Conservation (phyloP, 805 yeast species). For the Danielia oregonensis region DNA sequence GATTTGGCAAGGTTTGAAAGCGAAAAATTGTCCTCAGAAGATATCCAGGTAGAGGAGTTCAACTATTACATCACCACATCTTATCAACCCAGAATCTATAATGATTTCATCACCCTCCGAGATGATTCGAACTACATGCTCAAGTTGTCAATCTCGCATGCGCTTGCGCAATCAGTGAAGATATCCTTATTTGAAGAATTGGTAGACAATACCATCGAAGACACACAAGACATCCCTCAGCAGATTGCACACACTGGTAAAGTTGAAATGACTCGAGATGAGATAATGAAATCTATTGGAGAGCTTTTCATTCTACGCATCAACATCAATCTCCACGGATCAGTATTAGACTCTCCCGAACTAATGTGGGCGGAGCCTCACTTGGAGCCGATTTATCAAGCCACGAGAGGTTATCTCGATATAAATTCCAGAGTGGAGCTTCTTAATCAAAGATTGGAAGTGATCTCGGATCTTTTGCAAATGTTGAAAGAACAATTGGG, state of each 20-base stretch:
- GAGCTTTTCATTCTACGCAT: slow-evolving; percentile 86
- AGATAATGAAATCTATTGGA: slow-evolving; percentile 96
- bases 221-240: slow-evolving; percentile 94
- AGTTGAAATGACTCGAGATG: slow-evolving; percentile 89
- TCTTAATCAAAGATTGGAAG: slow-evolving; percentile 88
- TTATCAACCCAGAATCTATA: slow-evolving; percentile 93
- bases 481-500: slow-evolving; percentile 97
- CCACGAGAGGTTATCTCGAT: slow-evolving; percentile 92
- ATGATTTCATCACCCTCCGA: slow-evolving; percentile 88
- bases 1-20: slow-evolving; percentile 89
- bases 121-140: slow-evolving; percentile 90
- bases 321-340: slow-evolving; percentile 78
- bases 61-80: slow-evolving; percentile 91
- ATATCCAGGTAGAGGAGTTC: slow-evolving; percentile 91
- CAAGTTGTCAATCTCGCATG: slow-evolving; percentile 90
- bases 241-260: slow-evolving; percentile 94
- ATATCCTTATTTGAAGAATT: slow-evolving; percentile 93
- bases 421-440: slow-evolving; percentile 91
- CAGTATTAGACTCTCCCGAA: slow-evolving; percentile 93
- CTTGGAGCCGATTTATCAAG: slow-evolving; percentile 94
- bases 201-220: slow-evolving; percentile 95
- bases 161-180: slow-evolving; percentile 92
- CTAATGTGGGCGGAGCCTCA: slow-evolving; percentile 99
- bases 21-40: slow-evolving; percentile 88
- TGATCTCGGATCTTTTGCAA: slow-evolving; percentile 85